These are phyloP conservation scores for Aspergillus steynii DNA, from an alignment of 495 filamentous ascomycete species.

Conservation along the genomic window DNA sequence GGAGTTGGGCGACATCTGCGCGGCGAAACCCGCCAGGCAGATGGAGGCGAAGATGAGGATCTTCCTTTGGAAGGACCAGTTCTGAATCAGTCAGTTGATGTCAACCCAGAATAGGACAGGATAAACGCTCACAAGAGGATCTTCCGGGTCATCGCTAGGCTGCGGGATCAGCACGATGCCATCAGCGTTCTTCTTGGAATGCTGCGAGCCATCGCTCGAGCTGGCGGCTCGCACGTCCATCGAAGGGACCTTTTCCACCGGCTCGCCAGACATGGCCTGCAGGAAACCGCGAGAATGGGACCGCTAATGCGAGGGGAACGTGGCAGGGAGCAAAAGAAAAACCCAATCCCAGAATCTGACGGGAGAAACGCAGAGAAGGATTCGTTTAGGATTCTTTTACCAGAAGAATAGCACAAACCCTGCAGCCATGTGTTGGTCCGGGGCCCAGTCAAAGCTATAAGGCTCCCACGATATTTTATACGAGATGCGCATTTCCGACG, in stretches of 20 bases:
- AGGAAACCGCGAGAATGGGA: neutral
- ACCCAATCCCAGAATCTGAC: neutral
- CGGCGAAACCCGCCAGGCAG: constrained; percentile 35
- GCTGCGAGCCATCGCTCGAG: neutral
- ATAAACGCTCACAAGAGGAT: constrained; percentile 40
- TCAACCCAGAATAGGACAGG: neutral
- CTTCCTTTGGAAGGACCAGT: constrained; percentile 47
- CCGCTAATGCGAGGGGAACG: neutral
- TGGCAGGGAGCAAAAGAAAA: neutral
- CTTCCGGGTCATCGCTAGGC: constrained; percentile 45
- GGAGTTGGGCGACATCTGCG: constrained; percentile 32
- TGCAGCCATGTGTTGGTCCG: neutral
- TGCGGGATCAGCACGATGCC: constrained; percentile 48
- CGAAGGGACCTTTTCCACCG: constrained; percentile 3
- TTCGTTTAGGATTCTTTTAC: neutral
- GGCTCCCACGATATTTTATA: neutral
- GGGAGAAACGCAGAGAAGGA: neutral
- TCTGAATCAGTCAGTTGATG: constrained; percentile 22
- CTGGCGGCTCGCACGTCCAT: constrained; percentile 1
- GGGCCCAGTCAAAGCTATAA: neutral
- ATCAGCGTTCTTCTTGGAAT: constrained; percentile 9
- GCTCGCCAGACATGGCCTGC: constrained; percentile 1
- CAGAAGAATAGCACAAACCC: neutral
- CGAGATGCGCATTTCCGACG: neutral
- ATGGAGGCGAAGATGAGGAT: constrained; percentile 34